Evolutionary conservation across 345 rosid genomes (phyloP).

Genomic region (Hibiscus mutabilis): DNA sequence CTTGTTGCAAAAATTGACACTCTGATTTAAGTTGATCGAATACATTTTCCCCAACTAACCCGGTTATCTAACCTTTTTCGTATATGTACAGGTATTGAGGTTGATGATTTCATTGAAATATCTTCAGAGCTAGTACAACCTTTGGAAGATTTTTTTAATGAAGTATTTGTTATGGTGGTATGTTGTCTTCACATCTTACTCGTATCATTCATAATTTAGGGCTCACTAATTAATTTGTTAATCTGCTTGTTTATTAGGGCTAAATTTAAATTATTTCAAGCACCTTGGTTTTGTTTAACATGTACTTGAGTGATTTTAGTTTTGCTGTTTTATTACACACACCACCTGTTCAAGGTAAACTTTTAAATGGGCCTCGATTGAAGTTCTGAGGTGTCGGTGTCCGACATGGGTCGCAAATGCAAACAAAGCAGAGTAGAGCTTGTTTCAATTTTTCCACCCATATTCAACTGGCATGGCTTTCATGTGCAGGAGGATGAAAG

Average conservation of each 20-base stretch:
- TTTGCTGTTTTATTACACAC: no score
- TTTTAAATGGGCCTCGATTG: no score
- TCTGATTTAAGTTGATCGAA: background rate
- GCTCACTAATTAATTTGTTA: background rate
- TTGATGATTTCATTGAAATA: slow-evolving; percentile 66
- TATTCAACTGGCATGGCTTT: no score
- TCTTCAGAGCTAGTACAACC: slow-evolving; percentile 64
- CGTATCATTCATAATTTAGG: background rate
- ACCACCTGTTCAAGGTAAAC: no score
- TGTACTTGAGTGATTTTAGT: background rate
- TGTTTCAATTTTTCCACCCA: no score
- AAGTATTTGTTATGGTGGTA: slow-evolving; percentile 98
- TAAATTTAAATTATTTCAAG: background rate
- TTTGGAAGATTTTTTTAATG: slow-evolving; percentile 79
- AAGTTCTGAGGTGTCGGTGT: no score
- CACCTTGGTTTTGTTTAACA: background rate
- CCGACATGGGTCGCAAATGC: no score
- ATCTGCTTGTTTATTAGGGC: background rate
- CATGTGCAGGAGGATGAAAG: background rate
- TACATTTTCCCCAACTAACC: background rate
- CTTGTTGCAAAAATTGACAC: background rate
- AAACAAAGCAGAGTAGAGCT: no score
- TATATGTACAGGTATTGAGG: slow-evolving; percentile 46
- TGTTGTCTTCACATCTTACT: slow-evolving; percentile 22
- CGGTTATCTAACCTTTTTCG: background rate